Evolutionary conservation across 2,329 filamentous ascomycete species (phyloP), one percentile per base, ranked within the genome.

Genomic region (Colletotrichum lupini): DNA sequence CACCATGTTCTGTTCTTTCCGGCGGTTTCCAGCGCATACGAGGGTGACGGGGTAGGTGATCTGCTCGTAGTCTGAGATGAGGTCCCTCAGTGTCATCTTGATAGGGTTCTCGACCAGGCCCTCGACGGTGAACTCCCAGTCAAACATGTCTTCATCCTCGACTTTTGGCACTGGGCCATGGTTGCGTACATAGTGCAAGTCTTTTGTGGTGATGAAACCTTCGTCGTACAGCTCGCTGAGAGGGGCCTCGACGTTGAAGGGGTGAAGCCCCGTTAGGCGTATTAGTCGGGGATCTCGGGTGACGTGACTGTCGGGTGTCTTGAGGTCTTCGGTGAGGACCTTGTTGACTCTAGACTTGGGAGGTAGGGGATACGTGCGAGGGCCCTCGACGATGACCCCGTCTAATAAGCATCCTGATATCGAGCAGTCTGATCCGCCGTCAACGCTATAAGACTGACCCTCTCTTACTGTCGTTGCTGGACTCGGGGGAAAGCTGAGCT

Each of bases 1-100:
- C 3, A 98, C 94, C 64, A 94, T 87, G 77, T 98, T 98, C 80
- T 98, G 95, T 82, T 98, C 95, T 83, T 98, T 98, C 37, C 95
- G 90, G 72, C 95, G 89, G 81, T 98, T 98, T 1, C 95, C 95
- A 4, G 95, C 95, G 81, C 95, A 98, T 26, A 98, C 95, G 1
- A 98, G 88, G 0, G 95, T 98, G 73, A 98, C 88, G 0, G 95
- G 95, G 71, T 93, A 94, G 3, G 95, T 98, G 30, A 94, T 89
- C 80, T 97, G 94, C 67, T 95, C 91, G 77, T 93, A 97, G 9
- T 93, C 88, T 46, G 87, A 84, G 37, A 97, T 85, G 1, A 98
- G 88, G 65, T 97, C 91, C 49, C 89, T 87, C 62, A 98, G 85
- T 2, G 87, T 94, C 77, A 97, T 86, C 16, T 85, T 92, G 42